phyloP scores from a whole-genome alignment of 108 stramenopile genomes.

The Skeletonema menzelii region DNA sequence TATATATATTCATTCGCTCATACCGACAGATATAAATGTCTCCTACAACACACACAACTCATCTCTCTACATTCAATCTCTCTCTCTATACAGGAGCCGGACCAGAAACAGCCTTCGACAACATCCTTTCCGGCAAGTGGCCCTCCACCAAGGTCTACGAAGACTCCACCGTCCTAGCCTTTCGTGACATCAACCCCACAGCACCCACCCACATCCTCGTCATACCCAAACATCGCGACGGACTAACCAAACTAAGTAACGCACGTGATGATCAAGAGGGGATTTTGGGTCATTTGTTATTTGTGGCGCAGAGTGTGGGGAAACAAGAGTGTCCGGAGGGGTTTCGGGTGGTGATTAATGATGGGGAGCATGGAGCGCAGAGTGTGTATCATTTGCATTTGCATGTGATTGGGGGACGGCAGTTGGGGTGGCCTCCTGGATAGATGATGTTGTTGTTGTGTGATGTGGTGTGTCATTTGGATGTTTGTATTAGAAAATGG shows the following conservation, averaged over 20 bases:
- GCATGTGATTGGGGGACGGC: slow-evolving; percentile 91
- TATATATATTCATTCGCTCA: too few species aligned
- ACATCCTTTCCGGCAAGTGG: slow-evolving; percentile 85
- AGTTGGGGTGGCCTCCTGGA: slow-evolving; percentile 94
- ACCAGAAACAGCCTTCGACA: slow-evolving; percentile 92
- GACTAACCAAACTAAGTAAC: slow-evolving; percentile 88
- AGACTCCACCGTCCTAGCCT: slow-evolving; percentile 90
- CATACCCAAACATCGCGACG: slow-evolving; percentile 96
- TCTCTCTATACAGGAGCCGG: slow-evolving; percentile 33
- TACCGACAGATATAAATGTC: too few species aligned
- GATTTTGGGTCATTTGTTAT: slow-evolving; percentile 95
- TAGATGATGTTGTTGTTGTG: too few species aligned
- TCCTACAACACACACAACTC: neutral
- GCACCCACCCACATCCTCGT: slow-evolving; percentile 95
- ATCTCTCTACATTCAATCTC: neutral
- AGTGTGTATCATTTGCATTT: slow-evolving; percentile 93
- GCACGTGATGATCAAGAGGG: slow-evolving; percentile 90
- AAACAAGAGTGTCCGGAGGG: slow-evolving; percentile 87
- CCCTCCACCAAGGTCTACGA: slow-evolving; percentile 90
- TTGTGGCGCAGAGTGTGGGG: slow-evolving; percentile 86
- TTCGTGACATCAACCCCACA: slow-evolving; percentile 93
- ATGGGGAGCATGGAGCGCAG: slow-evolving; percentile 92
- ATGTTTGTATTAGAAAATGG: too few species aligned
- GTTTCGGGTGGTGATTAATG: slow-evolving; percentile 94
- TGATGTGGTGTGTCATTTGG: too few species aligned